Evolutionary conservation across 2,329 filamentous ascomycete genomes (phyloP).

Genomic region (Colletotrichum shisoi): DNA sequence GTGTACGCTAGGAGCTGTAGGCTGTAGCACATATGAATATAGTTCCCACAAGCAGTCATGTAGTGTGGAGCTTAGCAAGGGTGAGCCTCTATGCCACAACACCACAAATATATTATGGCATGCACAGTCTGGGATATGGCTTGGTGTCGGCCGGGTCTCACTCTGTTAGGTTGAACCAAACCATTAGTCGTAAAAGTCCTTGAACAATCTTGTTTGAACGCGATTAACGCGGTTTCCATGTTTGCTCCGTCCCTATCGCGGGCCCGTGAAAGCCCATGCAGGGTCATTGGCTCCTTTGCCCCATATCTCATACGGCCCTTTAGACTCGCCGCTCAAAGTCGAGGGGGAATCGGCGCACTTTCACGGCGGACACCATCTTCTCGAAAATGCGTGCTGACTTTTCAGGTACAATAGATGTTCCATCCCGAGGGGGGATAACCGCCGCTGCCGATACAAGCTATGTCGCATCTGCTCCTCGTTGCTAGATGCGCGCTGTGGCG

Average conservation of each 20-base stretch:
- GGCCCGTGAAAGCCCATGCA: not conserved
- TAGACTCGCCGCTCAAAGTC: not conserved
- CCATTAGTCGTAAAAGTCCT: too few species aligned
- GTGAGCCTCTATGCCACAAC: too few species aligned
- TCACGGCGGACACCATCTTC: not conserved
- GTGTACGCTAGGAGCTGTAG: too few species aligned
- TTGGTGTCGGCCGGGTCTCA: not conserved
- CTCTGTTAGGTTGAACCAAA: not conserved
- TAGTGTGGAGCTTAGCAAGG: too few species aligned
- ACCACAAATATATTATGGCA: too few species aligned
- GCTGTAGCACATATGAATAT: too few species aligned
- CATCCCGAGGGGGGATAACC: not conserved
- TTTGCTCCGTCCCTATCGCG: not conserved
- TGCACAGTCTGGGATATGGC: too few species aligned
- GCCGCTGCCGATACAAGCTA: not conserved
- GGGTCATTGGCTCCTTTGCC: not conserved
- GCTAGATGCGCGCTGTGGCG: not conserved
- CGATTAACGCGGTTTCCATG: not conserved
- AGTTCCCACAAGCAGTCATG: too few species aligned
- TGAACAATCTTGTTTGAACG: too few species aligned
- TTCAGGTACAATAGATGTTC: too few species aligned
- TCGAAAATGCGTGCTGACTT: too few species aligned
- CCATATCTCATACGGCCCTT: not conserved
- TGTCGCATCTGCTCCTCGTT: not conserved
- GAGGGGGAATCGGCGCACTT: not conserved